phyloP scores from a whole-genome alignment of 2,329 filamentous ascomycete species.

The Trichoderma aggressivum region DNA sequence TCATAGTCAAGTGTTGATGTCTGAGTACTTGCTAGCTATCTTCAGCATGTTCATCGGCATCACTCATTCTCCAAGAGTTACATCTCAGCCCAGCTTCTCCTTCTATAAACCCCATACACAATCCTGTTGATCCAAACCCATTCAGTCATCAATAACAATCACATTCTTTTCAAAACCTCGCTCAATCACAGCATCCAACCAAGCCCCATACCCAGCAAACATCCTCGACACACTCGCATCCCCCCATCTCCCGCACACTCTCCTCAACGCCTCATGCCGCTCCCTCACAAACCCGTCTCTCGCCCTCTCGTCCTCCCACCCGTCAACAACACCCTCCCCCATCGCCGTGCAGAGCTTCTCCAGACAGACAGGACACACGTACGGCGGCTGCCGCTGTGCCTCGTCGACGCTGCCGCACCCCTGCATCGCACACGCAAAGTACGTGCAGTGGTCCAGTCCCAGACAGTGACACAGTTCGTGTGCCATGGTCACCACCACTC shows the following conservation, averaged over 20 bases:
- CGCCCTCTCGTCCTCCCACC: not conserved
- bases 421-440: slow-evolving; percentile 64
- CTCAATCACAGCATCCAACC: slow-evolving; percentile 13
- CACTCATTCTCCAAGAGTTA: not conserved
- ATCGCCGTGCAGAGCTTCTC: slow-evolving; percentile 44
- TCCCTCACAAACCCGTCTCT: slow-evolving; percentile 11
- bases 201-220: slow-evolving; percentile 17
- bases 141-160: not conserved
- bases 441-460: slow-evolving; percentile 62
- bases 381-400: slow-evolving; percentile 60
- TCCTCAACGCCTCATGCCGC: slow-evolving; percentile 15
- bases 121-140: too few relatives aligned
- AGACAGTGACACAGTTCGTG: slow-evolving; percentile 69
- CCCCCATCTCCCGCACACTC: not conserved
- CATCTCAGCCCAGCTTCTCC: not conserved
- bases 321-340: not conserved
- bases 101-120: not conserved
- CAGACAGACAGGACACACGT: slow-evolving; percentile 58
- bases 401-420: slow-evolving; percentile 54
- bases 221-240: not conserved
- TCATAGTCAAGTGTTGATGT: not conserved
- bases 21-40: not conserved
- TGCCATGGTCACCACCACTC: slow-evolving; percentile 54
- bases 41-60: not conserved
- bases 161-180: not conserved